phyloP scores from a whole-genome alignment of 176 grass and related monocot species.

The Eleusine coracana region DNA sequence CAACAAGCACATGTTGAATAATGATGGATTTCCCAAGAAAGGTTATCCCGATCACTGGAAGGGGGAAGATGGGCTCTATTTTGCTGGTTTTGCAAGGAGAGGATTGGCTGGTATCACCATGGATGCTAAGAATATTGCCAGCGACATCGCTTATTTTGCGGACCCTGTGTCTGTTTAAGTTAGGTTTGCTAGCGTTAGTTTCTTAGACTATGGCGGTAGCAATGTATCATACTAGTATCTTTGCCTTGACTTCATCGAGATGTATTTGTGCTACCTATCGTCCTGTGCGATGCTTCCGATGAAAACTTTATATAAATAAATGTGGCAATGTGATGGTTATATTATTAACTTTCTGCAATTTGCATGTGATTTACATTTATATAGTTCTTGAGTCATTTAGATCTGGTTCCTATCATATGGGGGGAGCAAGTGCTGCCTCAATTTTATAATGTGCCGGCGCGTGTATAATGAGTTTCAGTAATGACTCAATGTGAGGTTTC shows the following conservation, averaged over 20 bases:
- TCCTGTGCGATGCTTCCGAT: too few species aligned
- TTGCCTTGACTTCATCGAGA: too few species aligned
- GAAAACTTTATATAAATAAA: background rate
- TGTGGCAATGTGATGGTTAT: background rate
- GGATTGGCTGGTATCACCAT: constrained; percentile 41
- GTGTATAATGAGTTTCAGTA: too few species aligned
- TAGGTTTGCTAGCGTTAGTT: background rate
- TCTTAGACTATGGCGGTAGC: background rate
- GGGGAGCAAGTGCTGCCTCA: too few species aligned
- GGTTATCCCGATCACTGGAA: constrained; percentile 48
- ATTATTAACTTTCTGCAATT: background rate
- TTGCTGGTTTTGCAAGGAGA: constrained; percentile 16
- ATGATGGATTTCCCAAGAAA: constrained; percentile 37
- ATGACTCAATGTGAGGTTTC: too few species aligned
- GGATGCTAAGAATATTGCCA: constrained; percentile 44
- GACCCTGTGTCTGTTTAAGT: background rate
- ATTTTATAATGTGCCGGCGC: too few species aligned
- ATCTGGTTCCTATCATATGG: too few species aligned
- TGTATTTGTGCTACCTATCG: too few species aligned
- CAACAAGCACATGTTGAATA: background rate
- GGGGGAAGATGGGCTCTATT: constrained; percentile 47
- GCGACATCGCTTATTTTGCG: background rate
- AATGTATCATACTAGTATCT: background rate
- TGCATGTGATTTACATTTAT: background rate
- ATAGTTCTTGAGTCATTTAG: too few species aligned